phyloP scores from a whole-genome alignment of 345 rosid genomes.

The Brassica carinata region DNA sequence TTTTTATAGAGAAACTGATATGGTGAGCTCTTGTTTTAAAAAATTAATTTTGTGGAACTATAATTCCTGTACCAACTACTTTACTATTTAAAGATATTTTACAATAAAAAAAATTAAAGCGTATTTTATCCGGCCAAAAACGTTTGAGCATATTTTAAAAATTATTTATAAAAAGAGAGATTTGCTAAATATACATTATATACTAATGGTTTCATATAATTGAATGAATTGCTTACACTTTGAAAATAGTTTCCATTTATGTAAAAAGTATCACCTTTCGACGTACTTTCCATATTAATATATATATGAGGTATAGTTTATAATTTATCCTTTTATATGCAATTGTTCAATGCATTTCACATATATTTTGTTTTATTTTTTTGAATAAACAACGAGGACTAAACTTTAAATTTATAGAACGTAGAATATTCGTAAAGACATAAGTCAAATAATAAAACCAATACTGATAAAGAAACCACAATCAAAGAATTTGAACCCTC shows the following conservation, averaged over 20 bases:
- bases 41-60: conserved; percentile 12
- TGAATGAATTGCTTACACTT: background rate
- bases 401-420: too few relatives aligned
- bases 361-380: too few relatives aligned
- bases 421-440: too few relatives aligned
- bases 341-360: background rate
- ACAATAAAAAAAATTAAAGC: background rate
- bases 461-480: too few relatives aligned
- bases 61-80: conserved; percentile 34
- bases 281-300: background rate
- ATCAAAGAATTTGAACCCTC: too few relatives aligned
- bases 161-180: background rate
- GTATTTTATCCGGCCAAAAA: background rate
- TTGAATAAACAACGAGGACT: too few relatives aligned
- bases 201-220: background rate
- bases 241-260: background rate
- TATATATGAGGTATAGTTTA: background rate
- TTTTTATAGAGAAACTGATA: conserved; percentile 36
- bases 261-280: background rate
- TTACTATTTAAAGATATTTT: background rate
- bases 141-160: background rate
- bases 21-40: conserved; percentile 11
- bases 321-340: background rate
- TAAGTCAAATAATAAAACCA: too few relatives aligned
- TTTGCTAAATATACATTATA: background rate